phyloP scores from a whole-genome alignment of 768 basidiomycete genomes.

The Termitomyces sp. region DNA sequence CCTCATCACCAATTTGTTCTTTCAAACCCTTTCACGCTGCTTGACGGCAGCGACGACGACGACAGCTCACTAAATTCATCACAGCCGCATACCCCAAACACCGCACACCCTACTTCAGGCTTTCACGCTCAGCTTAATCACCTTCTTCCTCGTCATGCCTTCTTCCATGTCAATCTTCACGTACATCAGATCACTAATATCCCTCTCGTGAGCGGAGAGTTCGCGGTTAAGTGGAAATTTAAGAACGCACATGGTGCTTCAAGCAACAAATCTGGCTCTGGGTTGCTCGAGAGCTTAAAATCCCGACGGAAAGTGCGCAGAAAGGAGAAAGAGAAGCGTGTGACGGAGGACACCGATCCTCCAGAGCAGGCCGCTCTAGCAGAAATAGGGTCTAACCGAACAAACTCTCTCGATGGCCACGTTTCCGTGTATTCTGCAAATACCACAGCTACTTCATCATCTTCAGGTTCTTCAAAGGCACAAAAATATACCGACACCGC shows the following conservation, averaged over 20 bases:
- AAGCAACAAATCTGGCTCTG: constrained; percentile 29
- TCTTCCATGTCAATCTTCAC: constrained; percentile 54
- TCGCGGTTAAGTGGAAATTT: constrained; percentile 68
- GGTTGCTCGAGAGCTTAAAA: constrained; percentile 30
- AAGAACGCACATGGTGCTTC: constrained; percentile 41
- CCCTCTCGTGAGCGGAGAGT: constrained; percentile 66
- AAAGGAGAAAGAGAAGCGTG: constrained; percentile 11
- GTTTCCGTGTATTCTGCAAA: constrained; percentile 9
- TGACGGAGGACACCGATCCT: background rate
- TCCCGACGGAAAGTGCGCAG: constrained; percentile 19
- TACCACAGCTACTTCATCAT: constrained; percentile 11
- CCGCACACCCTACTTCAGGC: constrained; percentile 13
- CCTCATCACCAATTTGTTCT: constrained; percentile 11
- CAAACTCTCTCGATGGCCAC: constrained; percentile 8
- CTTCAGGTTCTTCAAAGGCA: constrained; percentile 9
- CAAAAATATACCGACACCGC: constrained; percentile 3
- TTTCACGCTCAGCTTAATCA: constrained; percentile 57
- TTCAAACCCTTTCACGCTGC: constrained; percentile 12
- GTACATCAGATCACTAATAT: constrained; percentile 69
- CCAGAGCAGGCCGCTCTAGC: background rate
- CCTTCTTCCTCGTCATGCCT: constrained; percentile 58
- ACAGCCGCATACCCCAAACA: constrained; percentile 5
- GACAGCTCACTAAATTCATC: constrained; percentile 7
- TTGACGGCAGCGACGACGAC: constrained; percentile 8
- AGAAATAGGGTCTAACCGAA: constrained; percentile 2